Percentiles rank a stretch among this genome's conserved stretches.
Evolutionary conservation across 2,329 filamentous ascomycete genomes (phyloP).

Genomic region (Pleoardoris graminearum): DNA sequence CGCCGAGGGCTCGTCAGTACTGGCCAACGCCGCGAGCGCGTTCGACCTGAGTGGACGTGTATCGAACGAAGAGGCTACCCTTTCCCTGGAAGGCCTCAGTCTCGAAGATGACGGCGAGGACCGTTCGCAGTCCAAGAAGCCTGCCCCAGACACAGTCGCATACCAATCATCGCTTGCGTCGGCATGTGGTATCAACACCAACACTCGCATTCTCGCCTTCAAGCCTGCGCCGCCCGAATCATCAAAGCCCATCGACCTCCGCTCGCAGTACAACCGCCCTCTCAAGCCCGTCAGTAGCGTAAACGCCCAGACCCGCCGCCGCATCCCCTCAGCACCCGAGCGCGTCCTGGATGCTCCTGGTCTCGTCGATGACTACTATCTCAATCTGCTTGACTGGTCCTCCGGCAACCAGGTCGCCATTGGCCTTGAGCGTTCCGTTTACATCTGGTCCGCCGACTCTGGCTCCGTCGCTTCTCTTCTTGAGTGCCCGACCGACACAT

Average conservation of each 20-base stretch:
- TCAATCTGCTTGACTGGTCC: constrained; percentile 98
- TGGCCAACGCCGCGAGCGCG: constrained; percentile 72
- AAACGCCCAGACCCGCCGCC: constrained; percentile 85
- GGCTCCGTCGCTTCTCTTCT: constrained; percentile 86
- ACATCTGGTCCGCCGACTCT: constrained; percentile 96
- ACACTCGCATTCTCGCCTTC: constrained; percentile 95
- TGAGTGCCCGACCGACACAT: constrained; percentile 87
- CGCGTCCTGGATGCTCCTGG: constrained; percentile 95
- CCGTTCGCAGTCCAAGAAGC: constrained; percentile 67
- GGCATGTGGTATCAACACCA: constrained; percentile 89
- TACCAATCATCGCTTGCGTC: constrained; percentile 90
- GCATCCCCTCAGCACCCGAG: constrained; percentile 92
- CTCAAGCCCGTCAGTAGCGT: constrained; percentile 74
- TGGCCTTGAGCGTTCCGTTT: constrained; percentile 93
- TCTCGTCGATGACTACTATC: constrained; percentile 97
- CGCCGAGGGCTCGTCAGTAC: constrained; percentile 71
- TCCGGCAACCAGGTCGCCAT: constrained; percentile 97
- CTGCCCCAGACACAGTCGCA: constrained; percentile 83
- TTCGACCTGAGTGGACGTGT: constrained; percentile 65
- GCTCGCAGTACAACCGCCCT: constrained; percentile 96
- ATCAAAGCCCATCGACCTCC: constrained; percentile 95
- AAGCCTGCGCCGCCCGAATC: constrained; percentile 98
- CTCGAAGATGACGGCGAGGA: constrained; percentile 71
- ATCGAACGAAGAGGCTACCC: constrained; percentile 71
- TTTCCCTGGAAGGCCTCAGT: constrained; percentile 76